These are phyloP conservation scores for Fibroporia radiculosa DNA, from an alignment of 768 basidiomycete genomes.

Conservation along the genomic window DNA sequence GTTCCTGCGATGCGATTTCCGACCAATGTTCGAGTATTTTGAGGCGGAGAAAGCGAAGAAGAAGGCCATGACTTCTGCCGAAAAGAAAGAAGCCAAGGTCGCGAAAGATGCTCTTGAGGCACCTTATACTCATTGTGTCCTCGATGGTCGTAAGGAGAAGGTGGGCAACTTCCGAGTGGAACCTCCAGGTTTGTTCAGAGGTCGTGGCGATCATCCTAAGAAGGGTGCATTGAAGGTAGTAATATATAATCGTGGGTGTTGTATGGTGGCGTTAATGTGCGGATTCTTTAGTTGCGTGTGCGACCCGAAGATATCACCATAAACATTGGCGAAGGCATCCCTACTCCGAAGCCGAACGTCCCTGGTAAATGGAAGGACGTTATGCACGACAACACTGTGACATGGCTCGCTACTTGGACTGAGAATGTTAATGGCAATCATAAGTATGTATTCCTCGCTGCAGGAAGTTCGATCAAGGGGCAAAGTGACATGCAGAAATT, in stretches of 20 bases:
- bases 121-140: slow-evolving; percentile 76
- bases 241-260: neutral
- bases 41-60: slow-evolving; percentile 90
- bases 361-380: slow-evolving; percentile 88
- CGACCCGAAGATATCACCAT: slow-evolving; percentile 92
- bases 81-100: slow-evolving; percentile 90
- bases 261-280: neutral
- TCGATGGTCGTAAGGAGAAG: slow-evolving; percentile 97
- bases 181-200: slow-evolving; percentile 96
- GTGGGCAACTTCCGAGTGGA: slow-evolving; percentile 97
- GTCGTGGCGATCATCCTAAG: slow-evolving; percentile 97
- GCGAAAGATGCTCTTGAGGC: slow-evolving; percentile 77
- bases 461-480: slow-evolving; percentile 96
- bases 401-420: slow-evolving; percentile 98
- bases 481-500: slow-evolving; percentile 98
- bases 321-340: slow-evolving; percentile 77
- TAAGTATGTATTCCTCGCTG: slow-evolving; percentile 97
- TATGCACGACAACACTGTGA: slow-evolving; percentile 91
- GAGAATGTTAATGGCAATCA: slow-evolving; percentile 94
- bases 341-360: slow-evolving; percentile 81
- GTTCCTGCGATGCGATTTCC: slow-evolving; percentile 86
- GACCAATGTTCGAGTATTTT: slow-evolving; percentile 89
- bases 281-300: slow-evolving; percentile 61
- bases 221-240: slow-evolving; percentile 89
- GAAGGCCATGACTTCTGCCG: slow-evolving; percentile 74